Base-by-base conservation (phyloP, 2,329 filamentous ascomycete species). In the Dactylella cylindrospora region DNA sequence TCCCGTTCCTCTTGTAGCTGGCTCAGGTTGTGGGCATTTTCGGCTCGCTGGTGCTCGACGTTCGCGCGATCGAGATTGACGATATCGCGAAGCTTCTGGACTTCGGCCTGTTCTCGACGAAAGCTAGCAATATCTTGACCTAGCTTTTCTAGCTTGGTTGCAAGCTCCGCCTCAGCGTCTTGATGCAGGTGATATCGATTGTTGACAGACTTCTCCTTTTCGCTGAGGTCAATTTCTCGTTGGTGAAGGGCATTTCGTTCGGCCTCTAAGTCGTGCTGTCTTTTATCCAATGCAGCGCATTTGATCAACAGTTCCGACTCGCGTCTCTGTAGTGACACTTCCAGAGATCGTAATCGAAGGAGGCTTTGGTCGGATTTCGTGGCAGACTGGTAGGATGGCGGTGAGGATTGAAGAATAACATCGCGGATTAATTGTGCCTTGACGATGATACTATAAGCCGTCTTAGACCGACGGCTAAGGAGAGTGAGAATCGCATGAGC, bases 361-460 rank as follows among this genome's bases (percentile, higher is more conserved):
- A 41, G 49, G 35, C 46, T 39, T 32, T 54, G 49, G 20, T 53
- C 49, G 3, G 44, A 17, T 28, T 50, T 53, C 4, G 50, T 47
- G 3, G 49, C 25, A 9, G 57, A 62, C 26, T 62, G 57, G 20
- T 62, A 62, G 3, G 57, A 50, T 9, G 57, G 57, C 12, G 57
- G 57, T 8, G 49, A 44, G 3, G 57, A 45, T 28, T 54, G 49
- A 10, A 62, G 23, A 9, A 62, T 28, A 4, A 62, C 40, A 29
- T 62, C 57, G 31, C 57, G 57, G 19, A 62, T 54, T 31, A 62
- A 49, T 22, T 54, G 43, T 25, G 49, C 43, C 15, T 62, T 62
- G 12, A 62, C 43, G 28, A 62, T 32, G 10, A 54, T 31, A 7
- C 15, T 26, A 9, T 49, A 49, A 3, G 57, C 57, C 6, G 47